phyloP scores from a whole-genome alignment of 495 filamentous ascomycete genomes.

The Parachaetomium inaequale region DNA sequence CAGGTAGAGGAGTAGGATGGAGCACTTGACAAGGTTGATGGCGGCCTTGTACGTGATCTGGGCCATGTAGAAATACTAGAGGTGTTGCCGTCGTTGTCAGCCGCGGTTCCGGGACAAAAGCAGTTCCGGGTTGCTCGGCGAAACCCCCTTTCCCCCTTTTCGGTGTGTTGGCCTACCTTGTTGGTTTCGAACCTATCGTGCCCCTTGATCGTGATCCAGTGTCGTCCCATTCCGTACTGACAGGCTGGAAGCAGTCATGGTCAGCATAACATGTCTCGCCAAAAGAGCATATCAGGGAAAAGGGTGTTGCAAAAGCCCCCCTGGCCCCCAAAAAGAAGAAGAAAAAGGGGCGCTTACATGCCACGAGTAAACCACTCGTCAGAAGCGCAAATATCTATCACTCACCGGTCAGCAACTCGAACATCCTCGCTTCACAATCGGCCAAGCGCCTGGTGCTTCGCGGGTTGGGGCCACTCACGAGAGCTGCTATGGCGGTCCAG shows the following conservation, averaged over 20 bases:
- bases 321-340: too few relatives aligned
- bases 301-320: not conserved
- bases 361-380: not conserved
- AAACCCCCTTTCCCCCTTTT: not conserved
- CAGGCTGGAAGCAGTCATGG: not conserved
- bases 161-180: not conserved
- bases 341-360: not conserved
- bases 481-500: conserved; percentile 2
- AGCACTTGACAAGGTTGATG: conserved; percentile 32
- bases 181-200: conserved; percentile 4
- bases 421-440: not conserved
- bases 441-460: too few relatives aligned
- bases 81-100: not conserved
- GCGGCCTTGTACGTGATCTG: conserved; percentile 33
- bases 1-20: conserved; percentile 35
- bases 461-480: conserved; percentile 2
- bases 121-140: not conserved
- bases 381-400: not conserved
- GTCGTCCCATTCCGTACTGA: conserved; percentile 7
- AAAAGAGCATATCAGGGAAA: not conserved
- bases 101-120: not conserved
- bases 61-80: conserved; percentile 30
- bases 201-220: not conserved
- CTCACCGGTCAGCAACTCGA: not conserved
- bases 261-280: conserved; percentile 4